Evolutionary conservation across 169 alveolate species (phyloP).

Genomic region (Eimeria tenella): DNA sequence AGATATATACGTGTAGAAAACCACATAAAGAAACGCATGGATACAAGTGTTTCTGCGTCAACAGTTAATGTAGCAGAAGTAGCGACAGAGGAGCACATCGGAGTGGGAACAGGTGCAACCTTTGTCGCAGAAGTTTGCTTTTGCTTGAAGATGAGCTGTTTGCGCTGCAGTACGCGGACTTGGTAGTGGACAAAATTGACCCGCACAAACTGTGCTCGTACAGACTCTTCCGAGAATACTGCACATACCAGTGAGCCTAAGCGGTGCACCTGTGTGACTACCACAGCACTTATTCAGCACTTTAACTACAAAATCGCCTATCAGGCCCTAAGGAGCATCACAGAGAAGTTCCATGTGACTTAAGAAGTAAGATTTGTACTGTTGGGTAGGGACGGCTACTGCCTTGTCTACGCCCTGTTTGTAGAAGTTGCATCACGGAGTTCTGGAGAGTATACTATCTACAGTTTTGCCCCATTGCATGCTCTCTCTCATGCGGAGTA

Average conservation of each 20-base stretch:
- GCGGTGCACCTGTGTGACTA: neutral
- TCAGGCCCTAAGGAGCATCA: no score
- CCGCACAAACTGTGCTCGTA: conserved; percentile 84
- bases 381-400: no score
- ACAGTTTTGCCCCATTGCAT: no score
- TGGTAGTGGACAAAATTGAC: conserved; percentile 87
- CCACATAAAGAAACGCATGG: neutral
- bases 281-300: no score
- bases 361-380: no score
- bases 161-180: conserved; percentile 89
- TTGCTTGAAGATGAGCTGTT: neutral
- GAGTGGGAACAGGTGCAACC: neutral
- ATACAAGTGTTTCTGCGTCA: neutral
- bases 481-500: no score
- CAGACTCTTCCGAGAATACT: conserved; percentile 89
- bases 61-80: neutral
- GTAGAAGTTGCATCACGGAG: no score
- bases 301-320: no score
- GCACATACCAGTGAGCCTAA: conserved; percentile 81
- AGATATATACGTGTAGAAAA: neutral
- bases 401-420: no score
- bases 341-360: no score
- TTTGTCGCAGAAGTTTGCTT: neutral
- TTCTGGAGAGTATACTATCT: no score
- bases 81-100: no score